Evolutionary conservation across 2,329 filamentous ascomycete genomes (phyloP).

Genomic region (Scytalidium lignicola): DNA sequence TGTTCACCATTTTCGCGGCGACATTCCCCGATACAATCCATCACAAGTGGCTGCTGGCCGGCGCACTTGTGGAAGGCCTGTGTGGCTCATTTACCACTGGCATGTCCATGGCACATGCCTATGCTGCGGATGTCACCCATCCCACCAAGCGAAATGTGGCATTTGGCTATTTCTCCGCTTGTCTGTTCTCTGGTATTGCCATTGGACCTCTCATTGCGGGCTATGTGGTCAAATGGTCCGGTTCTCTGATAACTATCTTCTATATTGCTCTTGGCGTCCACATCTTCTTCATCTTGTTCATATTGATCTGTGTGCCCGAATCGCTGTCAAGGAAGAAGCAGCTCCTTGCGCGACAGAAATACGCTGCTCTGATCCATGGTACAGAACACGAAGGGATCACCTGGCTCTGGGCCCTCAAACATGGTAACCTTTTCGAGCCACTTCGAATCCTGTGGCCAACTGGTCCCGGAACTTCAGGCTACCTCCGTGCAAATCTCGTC

Average conservation of each 20-base stretch:
- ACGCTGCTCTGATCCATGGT: slow-evolving; percentile 40
- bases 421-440: slow-evolving; percentile 67
- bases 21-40: slow-evolving; percentile 67
- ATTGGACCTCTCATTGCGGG: slow-evolving; percentile 78
- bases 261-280: slow-evolving; percentile 74
- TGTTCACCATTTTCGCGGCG: slow-evolving; percentile 73
- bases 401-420: slow-evolving; percentile 32
- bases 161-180: slow-evolving; percentile 87
- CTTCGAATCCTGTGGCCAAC: slow-evolving; percentile 73
- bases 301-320: slow-evolving; percentile 72
- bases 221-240: slow-evolving; percentile 71
- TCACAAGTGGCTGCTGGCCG: slow-evolving; percentile 75
- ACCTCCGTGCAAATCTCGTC: slow-evolving; percentile 74
- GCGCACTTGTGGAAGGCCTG: slow-evolving; percentile 73
- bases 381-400: slow-evolving; percentile 7
- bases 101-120: slow-evolving; percentile 73
- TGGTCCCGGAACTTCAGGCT: slow-evolving; percentile 53
- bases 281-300: slow-evolving; percentile 64
- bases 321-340: slow-evolving; percentile 74
- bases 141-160: slow-evolving; percentile 74
- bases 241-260: slow-evolving; percentile 74
- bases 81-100: slow-evolving; percentile 85
- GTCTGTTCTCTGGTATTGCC: slow-evolving; percentile 83
- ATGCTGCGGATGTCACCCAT: slow-evolving; percentile 82
- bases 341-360: slow-evolving; percentile 62